Conservation (phyloP, 352 stramenopile species). For the Pythium rishiriense region DNA sequence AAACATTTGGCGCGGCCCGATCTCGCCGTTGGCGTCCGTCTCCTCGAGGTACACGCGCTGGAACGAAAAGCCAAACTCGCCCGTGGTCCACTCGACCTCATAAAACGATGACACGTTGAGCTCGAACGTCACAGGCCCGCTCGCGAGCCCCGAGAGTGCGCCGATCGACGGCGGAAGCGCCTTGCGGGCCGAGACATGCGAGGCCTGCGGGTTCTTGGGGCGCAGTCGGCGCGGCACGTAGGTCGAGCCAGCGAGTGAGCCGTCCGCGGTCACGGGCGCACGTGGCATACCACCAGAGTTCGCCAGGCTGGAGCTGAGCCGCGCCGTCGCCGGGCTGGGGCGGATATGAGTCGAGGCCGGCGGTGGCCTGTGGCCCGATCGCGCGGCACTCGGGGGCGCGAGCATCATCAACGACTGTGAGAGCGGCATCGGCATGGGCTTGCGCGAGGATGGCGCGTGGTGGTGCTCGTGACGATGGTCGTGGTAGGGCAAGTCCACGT, state of each 20-base stretch:
- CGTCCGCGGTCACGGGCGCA: conserved; percentile 10
- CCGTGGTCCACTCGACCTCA: conserved; percentile 55
- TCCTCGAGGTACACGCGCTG: conserved; percentile 66
- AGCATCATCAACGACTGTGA: conserved; percentile 24
- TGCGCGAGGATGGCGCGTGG: not conserved
- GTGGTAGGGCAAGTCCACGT: not conserved
- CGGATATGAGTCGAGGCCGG: conserved; percentile 23
- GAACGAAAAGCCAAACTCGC: conserved; percentile 76
- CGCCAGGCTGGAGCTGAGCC: conserved; percentile 9
- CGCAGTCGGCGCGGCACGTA: conserved; percentile 39
- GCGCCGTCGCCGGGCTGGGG: conserved; percentile 22
- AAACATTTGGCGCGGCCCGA: conserved; percentile 38
- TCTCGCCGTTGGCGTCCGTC: conserved; percentile 19
- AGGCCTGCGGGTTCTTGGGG: conserved; percentile 36
- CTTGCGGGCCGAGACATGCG: conserved; percentile 49
- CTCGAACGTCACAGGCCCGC: conserved; percentile 56
- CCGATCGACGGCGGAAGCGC: conserved; percentile 63
- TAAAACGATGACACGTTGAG: conserved; percentile 58
- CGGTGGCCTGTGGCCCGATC: conserved; percentile 13
- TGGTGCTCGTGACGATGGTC: not conserved
- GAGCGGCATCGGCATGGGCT: conserved; percentile 22
- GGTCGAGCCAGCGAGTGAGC: conserved; percentile 1
- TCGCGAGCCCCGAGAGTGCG: conserved; percentile 57
- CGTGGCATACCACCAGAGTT: conserved; percentile 1
- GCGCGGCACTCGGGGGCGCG: conserved; percentile 7